These are phyloP conservation scores for Neofusicoccum ribis DNA, from an alignment of 2,329 filamentous ascomycete species.

Conservation along the genomic window DNA sequence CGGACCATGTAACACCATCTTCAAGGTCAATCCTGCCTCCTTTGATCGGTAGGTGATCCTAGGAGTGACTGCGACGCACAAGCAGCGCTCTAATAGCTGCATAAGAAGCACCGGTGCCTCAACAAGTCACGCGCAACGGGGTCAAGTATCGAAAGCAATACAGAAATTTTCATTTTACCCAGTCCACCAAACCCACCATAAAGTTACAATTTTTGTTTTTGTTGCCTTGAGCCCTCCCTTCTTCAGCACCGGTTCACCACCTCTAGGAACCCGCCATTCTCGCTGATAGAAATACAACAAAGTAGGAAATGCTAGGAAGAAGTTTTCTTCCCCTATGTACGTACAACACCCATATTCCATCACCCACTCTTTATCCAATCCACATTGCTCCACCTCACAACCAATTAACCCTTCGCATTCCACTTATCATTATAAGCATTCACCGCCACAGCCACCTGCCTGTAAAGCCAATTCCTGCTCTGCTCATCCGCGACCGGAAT, in stretches of 20 bases:
- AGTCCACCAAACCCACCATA: not conserved
- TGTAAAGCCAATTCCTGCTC: slow-evolving; percentile 65
- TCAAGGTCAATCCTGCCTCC: no score
- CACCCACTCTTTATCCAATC: not conserved
- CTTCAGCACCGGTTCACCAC: no score
- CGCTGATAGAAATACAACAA: not conserved
- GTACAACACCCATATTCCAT: not conserved
- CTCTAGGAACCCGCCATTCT: not conserved
- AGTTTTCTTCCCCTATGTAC: not conserved
- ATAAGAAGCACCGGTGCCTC: no score
- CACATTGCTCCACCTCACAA: not conserved
- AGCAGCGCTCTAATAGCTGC: no score
- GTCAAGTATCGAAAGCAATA: not conserved
- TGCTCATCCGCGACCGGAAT: slow-evolving; percentile 91
- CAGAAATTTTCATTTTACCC: not conserved
- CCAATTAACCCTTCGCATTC: slow-evolving; percentile 56
- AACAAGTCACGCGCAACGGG: no score
- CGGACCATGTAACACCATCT: no score
- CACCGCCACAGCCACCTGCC: slow-evolving; percentile 65
- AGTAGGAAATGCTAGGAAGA: not conserved
- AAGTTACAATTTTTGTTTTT: not conserved
- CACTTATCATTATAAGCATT: slow-evolving; percentile 69
- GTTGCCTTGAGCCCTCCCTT: no score
- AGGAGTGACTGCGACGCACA: no score
- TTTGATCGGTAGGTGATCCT: no score